These are phyloP conservation scores for Raphanus raphanistrum DNA, from an alignment of 345 rosid genomes.

Conservation along the genomic window DNA sequence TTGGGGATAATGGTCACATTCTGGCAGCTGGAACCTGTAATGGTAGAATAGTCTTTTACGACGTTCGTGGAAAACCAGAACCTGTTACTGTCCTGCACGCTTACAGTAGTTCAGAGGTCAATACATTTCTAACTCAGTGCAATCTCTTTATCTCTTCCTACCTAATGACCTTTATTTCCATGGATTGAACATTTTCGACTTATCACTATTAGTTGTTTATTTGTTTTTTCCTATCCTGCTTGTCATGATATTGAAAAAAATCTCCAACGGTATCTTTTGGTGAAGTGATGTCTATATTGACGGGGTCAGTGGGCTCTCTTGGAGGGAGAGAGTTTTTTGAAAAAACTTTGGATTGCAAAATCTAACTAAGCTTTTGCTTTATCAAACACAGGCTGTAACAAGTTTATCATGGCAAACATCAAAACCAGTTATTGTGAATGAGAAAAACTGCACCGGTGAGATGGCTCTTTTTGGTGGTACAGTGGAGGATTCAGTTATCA, in stretches of 20 bases:
- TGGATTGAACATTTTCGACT: slow-evolving; percentile 3
- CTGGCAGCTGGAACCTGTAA: slow-evolving; percentile 93
- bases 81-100: slow-evolving; percentile 93
- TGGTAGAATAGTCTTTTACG: slow-evolving; percentile 91
- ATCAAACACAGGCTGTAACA: slow-evolving; percentile 70
- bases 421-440: slow-evolving; percentile 80
- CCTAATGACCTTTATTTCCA: neutral
- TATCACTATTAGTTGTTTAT: slow-evolving; percentile 2
- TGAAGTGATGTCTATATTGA: slow-evolving; percentile 14
- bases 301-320: neutral
- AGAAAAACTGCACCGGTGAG: slow-evolving; percentile 74
- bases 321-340: no score
- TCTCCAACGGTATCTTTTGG: slow-evolving; percentile 10
- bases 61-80: slow-evolving; percentile 88
- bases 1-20: slow-evolving; percentile 87
- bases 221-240: neutral
- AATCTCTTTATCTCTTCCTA: neutral
- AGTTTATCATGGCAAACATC: slow-evolving; percentile 99
- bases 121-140: slow-evolving; percentile 21
- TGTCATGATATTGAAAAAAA: slow-evolving; percentile 6
- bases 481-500: slow-evolving; percentile 82
- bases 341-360: slow-evolving; percentile 4
- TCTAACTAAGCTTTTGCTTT: slow-evolving; percentile 5
- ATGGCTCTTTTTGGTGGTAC: slow-evolving; percentile 91
- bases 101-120: slow-evolving; percentile 84